These are phyloP conservation scores for Prunus campanulata DNA, from an alignment of 306 rosid genomes.

Conservation along the genomic window DNA sequence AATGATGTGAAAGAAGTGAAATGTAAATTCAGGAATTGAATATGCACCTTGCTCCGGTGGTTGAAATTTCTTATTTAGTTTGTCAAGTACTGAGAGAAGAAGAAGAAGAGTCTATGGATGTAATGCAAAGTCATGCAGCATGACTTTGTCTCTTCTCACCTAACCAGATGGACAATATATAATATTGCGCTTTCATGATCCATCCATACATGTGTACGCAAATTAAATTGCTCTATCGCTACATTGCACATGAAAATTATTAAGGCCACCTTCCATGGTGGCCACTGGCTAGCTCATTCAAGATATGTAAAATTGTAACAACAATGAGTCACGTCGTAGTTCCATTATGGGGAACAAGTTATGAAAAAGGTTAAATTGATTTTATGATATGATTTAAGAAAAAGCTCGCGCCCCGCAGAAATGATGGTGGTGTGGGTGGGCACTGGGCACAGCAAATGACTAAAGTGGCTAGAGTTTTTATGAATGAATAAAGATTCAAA, in stretches of 20 bases:
- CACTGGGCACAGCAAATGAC: background rate
- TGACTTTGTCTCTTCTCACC: background rate
- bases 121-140: background rate
- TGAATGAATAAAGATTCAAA: conserved; percentile 4
- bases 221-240: background rate
- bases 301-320: background rate
- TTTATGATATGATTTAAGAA: background rate
- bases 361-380: background rate
- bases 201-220: background rate
- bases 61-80: background rate
- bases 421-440: conserved; percentile 2
- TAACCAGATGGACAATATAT: background rate
- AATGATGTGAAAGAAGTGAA: background rate
- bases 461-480: background rate
- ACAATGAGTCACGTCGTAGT: background rate
- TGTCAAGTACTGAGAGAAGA: background rate
- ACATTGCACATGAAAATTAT: background rate
- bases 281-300: conserved; percentile 5
- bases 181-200: background rate
- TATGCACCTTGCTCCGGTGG: background rate
- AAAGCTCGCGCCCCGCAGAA: conserved; percentile 1
- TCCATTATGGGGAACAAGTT: background rate
- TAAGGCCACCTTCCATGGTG: background rate
- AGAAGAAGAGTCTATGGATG: no score
- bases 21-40: background rate